Percentiles rank a stretch among this genome's conserved stretches.
phyloP scores from a whole-genome alignment of 208 protist genomes.

The Leptomonas pyrrhocoris region DNA sequence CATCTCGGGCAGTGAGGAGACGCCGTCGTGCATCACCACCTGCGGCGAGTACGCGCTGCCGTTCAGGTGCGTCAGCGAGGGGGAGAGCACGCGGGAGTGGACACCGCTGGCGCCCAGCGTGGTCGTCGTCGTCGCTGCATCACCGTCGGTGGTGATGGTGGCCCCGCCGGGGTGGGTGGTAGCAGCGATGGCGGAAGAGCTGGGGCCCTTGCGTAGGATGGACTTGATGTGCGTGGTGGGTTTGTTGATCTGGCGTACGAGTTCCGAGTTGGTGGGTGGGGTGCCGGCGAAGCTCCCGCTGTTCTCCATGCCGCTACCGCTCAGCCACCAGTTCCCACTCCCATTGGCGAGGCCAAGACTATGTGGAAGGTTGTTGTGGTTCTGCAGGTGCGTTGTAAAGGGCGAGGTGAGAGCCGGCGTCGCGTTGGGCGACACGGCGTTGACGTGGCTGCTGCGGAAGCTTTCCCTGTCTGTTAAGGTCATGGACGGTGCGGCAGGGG shows the following conservation, averaged over 20 bases:
- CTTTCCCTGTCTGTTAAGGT: neutral
- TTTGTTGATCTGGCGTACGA: conserved; percentile 30
- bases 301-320: neutral
- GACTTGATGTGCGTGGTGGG: conserved; percentile 25
- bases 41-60: neutral
- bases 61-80: conserved; percentile 2
- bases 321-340: conserved; percentile 7
- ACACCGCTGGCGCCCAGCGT: neutral
- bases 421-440: neutral
- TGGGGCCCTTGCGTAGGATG: conserved; percentile 22
- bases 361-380: neutral
- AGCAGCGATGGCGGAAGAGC: neutral
- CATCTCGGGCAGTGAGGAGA: neutral
- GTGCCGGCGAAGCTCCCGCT: neutral
- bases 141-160: neutral
- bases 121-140: neutral
- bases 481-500: neutral
- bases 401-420: neutral
- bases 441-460: neutral
- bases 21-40: neutral
- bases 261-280: conserved; percentile 27
- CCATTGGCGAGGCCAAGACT: neutral
- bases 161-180: neutral
- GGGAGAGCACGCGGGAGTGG: conserved; percentile 13
- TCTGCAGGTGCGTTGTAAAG: neutral